phyloP scores from a whole-genome alignment of 768 basidiomycete genomes.

The Boletus subparvulus region DNA sequence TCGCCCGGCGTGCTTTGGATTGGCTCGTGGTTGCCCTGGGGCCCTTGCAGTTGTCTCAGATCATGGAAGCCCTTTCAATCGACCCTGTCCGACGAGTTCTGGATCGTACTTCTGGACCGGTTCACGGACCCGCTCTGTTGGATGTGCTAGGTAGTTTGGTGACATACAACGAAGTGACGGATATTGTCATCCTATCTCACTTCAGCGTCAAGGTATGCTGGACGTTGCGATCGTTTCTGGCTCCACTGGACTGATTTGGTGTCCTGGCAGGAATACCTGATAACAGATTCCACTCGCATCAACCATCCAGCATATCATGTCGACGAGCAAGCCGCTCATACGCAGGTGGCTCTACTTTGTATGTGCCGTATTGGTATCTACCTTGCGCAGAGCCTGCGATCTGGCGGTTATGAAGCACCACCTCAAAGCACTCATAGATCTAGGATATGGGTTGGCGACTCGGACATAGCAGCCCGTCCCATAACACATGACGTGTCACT shows the following conservation, averaged over 20 bases:
- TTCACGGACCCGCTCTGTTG: slow-evolving; percentile 3
- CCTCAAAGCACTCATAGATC: not conserved
- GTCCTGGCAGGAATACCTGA: slow-evolving; percentile 7
- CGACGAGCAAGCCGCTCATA: not conserved
- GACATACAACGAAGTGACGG: not conserved
- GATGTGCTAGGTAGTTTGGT: slow-evolving; percentile 1
- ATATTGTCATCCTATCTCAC: slow-evolving; percentile 8
- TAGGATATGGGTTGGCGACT: not conserved
- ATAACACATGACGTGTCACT: not conserved
- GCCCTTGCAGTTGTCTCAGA: slow-evolving; percentile 4
- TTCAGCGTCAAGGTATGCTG: slow-evolving; percentile 12
- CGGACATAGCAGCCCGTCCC: not conserved
- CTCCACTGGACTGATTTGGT: not conserved
- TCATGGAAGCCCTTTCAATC: slow-evolving; percentile 9
- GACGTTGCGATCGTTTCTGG: no score
- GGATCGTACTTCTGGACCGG: not conserved
- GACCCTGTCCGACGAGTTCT: not conserved
- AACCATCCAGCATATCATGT: not conserved
- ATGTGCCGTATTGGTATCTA: not conserved
- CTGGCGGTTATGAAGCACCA: not conserved
- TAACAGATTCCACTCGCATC: not conserved
- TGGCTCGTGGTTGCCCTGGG: slow-evolving; percentile 14
- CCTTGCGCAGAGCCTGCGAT: not conserved
- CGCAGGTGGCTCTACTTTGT: not conserved
- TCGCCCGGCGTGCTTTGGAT: not conserved